Conservation (phyloP, 768 basidiomycete genomes). For the Termitomyces titanicus region DNA sequence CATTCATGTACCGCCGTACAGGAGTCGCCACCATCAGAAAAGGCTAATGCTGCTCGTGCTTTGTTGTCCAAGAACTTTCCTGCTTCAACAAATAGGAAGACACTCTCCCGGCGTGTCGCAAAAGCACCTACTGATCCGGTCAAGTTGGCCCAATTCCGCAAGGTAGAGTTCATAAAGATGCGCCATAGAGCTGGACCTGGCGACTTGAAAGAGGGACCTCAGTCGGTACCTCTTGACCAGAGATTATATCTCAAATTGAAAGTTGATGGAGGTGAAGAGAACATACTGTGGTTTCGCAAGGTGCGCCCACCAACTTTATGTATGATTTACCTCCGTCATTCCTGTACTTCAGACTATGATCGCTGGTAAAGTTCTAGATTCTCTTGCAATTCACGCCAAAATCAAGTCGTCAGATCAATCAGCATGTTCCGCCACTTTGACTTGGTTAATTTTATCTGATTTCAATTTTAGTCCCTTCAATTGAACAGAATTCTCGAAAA, state of each 20-base stretch:
- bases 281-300: slow-evolving; percentile 70
- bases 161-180: slow-evolving; percentile 70
- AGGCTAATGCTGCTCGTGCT: slow-evolving; percentile 46
- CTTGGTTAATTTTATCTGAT: neutral
- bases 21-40: slow-evolving; percentile 18
- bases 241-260: slow-evolving; percentile 55
- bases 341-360: slow-evolving; percentile 41
- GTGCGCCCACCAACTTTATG: slow-evolving; percentile 30
- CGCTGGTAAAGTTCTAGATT: slow-evolving; percentile 62
- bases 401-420: slow-evolving; percentile 23
- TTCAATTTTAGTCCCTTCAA: slow-evolving; percentile 34
- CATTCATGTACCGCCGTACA: slow-evolving; percentile 47
- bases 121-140: slow-evolving; percentile 46
- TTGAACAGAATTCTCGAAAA: slow-evolving; percentile 30
- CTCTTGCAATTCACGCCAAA: slow-evolving; percentile 37
- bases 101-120: slow-evolving; percentile 17
- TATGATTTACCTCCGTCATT: neutral
- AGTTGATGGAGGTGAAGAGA: slow-evolving; percentile 30
- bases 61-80: slow-evolving; percentile 54
- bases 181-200: slow-evolving; percentile 64
- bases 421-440: slow-evolving; percentile 20
- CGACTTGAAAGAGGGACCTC: slow-evolving; percentile 52
- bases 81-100: slow-evolving; percentile 18
- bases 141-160: slow-evolving; percentile 50
- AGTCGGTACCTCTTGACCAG: slow-evolving; percentile 46